Conservation (phyloP, 768 basidiomycete species). For the Sarcodon sp. region DNA sequence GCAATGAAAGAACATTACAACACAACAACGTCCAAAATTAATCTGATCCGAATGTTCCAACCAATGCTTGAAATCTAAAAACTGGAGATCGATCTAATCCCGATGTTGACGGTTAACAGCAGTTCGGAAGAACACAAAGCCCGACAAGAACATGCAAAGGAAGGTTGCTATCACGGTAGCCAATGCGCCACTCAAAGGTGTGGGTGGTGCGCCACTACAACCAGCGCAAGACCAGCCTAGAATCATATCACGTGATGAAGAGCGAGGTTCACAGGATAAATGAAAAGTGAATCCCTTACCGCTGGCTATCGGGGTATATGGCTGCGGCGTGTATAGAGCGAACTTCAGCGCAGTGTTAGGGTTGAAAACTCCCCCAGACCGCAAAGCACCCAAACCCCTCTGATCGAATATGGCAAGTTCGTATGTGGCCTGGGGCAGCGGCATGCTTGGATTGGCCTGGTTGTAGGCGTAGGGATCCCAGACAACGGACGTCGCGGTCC, state of each 20-base stretch:
- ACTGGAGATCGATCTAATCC: no score
- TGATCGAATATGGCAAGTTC: constrained; percentile 76
- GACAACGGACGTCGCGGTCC: constrained; percentile 53
- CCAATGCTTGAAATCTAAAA: no score
- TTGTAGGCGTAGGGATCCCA: constrained; percentile 81
- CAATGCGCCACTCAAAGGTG: neutral
- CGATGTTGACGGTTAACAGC: neutral
- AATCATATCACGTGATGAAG: neutral
- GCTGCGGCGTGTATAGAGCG: constrained; percentile 70
- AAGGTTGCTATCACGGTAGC: neutral
- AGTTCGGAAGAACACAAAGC: neutral
- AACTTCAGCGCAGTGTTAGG: constrained; percentile 65
- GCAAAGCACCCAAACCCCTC: constrained; percentile 49
- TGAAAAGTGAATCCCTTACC: constrained; percentile 18
- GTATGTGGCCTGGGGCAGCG: constrained; percentile 66
- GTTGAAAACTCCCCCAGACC: constrained; percentile 49
- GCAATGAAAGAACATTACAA: no score
- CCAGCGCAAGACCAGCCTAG: neutral
- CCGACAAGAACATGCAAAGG: neutral
- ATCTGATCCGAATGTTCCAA: no score
- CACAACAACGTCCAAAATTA: no score
- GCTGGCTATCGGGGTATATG: constrained; percentile 54
- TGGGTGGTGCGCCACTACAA: neutral
- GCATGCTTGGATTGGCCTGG: constrained; percentile 41
- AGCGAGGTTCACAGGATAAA: neutral